phyloP scores from a whole-genome alignment of 176 grass and related monocot genomes.

The Paspalum vaginatum region DNA sequence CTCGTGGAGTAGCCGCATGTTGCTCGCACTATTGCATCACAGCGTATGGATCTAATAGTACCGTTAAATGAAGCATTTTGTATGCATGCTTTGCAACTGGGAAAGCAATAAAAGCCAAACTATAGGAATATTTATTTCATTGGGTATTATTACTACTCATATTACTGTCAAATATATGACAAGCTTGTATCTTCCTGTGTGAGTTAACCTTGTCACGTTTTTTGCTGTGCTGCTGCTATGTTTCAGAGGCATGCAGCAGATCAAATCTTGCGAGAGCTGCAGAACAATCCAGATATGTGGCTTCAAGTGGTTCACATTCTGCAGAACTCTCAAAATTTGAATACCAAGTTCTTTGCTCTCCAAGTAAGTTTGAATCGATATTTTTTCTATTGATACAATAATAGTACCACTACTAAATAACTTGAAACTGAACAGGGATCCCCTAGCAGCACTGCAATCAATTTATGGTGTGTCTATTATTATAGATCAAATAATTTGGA shows the following conservation, averaged over 20 bases:
- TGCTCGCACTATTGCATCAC: neutral
- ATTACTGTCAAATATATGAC: neutral
- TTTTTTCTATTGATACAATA: slow-evolving; percentile 1
- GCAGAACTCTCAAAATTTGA: slow-evolving; percentile 85
- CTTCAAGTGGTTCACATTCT: slow-evolving; percentile 95
- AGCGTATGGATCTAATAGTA: neutral
- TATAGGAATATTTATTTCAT: neutral
- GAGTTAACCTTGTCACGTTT: neutral
- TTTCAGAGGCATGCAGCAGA: slow-evolving; percentile 85
- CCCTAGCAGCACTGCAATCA: neutral
- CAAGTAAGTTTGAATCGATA: slow-evolving; percentile 61
- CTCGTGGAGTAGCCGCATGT: neutral
- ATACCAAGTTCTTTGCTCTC: slow-evolving; percentile 96
- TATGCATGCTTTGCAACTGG: slow-evolving; percentile 11
- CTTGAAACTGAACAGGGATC: neutral
- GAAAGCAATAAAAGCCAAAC: neutral
- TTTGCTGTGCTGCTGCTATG: slow-evolving; percentile 6
- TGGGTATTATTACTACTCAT: neutral
- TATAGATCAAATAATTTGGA: neutral
- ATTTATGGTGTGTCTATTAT: neutral
- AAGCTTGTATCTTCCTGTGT: neutral
- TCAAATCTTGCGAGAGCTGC: slow-evolving; percentile 84
- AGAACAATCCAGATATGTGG: slow-evolving; percentile 91
- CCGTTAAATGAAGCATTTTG: slow-evolving; percentile 16
- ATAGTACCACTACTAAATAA: neutral